Base-by-base conservation (phyloP, 2,329 filamentous ascomycete species). In the Neurospora crassa region DNA sequence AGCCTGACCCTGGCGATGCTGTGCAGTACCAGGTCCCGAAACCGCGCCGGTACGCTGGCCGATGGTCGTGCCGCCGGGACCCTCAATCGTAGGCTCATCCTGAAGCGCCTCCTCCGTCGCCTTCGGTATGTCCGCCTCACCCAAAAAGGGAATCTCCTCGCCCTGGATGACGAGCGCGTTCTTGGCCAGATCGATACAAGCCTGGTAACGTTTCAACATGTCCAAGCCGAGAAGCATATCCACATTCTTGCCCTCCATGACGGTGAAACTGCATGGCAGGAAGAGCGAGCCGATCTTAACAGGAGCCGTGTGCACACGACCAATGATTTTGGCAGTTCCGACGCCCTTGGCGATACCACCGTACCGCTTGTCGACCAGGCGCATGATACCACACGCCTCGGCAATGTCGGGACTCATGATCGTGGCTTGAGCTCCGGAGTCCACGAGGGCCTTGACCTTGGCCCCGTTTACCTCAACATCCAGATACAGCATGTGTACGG, bases 221-320 rank as follows among this genome's bases (percentile, higher is more conserved):
- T 99, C 96, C 59, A 99, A 84, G 3, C 96, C 96, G 14, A 99
- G 88, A 2, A 99, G 87, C 20, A 99, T 85, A 79, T 98, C 96
- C 34, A 99, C 96, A 69, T 93, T 90, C 82, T 98, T 99, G 74
- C 96, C 96, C 83, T 99, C 96, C 96, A 99, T 99, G 78, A 99
- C 96, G 3, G 96, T 99, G 81, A 99, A 99, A 72, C 94, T 96
- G 83, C 94, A 98, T 2, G 95, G 91, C 76, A 99, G 85, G 79
- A 93, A 94, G 73, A 95, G 88, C 59, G 87, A 89, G 70, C 95
- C 96, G 76, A 99, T 96, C 81, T 93, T 95, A 81, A 99, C 96
- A 81, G 95, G 93, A 11, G 96, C 96, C 29, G 93, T 93, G 81
- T 99, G 96, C 3, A 99, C 96, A 69, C 96, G 92, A 41, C 96